phyloP scores from a whole-genome alignment of 371 early-diverging fungal species.

The Entomophthora muscae region DNA sequence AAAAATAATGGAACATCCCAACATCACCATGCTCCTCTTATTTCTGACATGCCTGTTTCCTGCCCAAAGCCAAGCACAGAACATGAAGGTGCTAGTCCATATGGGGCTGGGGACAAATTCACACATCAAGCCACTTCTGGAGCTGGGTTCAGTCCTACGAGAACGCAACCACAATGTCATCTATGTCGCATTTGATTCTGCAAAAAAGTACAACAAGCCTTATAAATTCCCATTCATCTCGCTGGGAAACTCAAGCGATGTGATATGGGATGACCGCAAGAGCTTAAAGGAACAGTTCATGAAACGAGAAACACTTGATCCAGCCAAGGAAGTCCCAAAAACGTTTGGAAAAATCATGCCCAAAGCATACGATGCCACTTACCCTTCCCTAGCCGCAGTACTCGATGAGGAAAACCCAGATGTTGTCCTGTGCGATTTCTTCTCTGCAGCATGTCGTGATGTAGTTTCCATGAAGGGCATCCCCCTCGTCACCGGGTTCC shows the following conservation, averaged over 20 bases:
- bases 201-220: no score
- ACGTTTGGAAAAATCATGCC: background rate
- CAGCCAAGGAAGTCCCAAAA: no score
- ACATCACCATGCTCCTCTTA: no score
- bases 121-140: background rate
- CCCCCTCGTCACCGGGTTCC: slow-evolving; percentile 3
- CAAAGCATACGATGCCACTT: background rate
- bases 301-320: no score
- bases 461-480: background rate
- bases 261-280: no score
- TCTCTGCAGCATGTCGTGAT: slow-evolving; percentile 4
- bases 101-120: background rate
- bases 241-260: no score
- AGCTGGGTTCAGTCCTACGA: background rate
- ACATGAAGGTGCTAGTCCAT: background rate
- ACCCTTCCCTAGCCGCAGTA: background rate
- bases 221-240: no score
- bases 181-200: background rate
- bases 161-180: background rate
- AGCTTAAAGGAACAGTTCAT: no score
- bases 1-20: no score
- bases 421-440: slow-evolving; percentile 10
- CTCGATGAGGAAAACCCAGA: background rate
- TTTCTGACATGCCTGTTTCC: no score
- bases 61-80: no score